Conservation (phyloP, 1,284 basidiomycete genomes). For the Nidula niveotomentosa region DNA sequence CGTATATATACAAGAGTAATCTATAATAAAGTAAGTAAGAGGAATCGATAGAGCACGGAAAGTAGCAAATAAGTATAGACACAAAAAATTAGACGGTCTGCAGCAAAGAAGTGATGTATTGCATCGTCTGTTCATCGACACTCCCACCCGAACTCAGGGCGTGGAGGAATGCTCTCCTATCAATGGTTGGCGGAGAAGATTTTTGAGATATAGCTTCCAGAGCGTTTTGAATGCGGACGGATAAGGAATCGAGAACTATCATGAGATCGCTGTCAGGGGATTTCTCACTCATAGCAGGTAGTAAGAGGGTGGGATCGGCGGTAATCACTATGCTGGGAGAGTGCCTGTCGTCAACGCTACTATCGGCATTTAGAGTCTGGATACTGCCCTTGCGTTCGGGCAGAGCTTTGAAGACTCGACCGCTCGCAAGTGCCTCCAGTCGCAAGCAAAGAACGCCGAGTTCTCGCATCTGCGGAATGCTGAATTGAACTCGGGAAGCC, state of each 20-base stretch:
- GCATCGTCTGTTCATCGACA: background rate
- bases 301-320: slow-evolving; percentile 61
- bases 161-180: background rate
- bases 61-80: too few species aligned
- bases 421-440: slow-evolving; percentile 79
- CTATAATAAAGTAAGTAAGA: too few species aligned
- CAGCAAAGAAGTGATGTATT: background rate
- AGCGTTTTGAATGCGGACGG: slow-evolving; percentile 82
- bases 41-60: too few species aligned
- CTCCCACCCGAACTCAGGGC: background rate
- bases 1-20: too few species aligned
- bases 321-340: slow-evolving; percentile 39
- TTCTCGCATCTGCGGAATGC: slow-evolving; percentile 77
- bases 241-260: slow-evolving; percentile 73
- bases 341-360: slow-evolving; percentile 23
- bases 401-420: slow-evolving; percentile 56
- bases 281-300: slow-evolving; percentile 74
- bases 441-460: slow-evolving; percentile 79
- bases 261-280: slow-evolving; percentile 78
- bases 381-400: slow-evolving; percentile 49
- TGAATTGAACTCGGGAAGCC: slow-evolving; percentile 63
- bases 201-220: slow-evolving; percentile 30
- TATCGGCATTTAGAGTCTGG: slow-evolving; percentile 27
- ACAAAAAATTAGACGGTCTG: background rate
- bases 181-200: background rate